Percentiles rank a stretch among this genome's conserved stretches.
Evolutionary conservation across 192 early-diverging fungal genomes (phyloP).

Genomic region (Entrophospora sp.): DNA sequence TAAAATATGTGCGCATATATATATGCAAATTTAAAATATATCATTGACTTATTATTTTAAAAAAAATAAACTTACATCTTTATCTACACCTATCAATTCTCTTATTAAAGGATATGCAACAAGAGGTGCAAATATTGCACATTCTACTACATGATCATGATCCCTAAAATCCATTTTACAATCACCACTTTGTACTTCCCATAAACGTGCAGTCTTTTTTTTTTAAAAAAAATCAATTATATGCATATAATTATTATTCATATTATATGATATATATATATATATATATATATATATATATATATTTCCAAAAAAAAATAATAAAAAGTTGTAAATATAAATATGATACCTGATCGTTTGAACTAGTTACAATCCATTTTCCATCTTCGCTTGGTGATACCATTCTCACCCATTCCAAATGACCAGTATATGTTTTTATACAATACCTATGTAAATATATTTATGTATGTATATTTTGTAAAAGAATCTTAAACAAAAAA

Average conservation of each 20-base stretch:
- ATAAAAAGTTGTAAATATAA: no score
- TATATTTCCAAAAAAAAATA: no score
- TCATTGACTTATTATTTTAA: not conserved
- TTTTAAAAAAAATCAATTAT: not conserved
- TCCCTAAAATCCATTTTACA: conserved; percentile 73
- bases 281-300: no score
- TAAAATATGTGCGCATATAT: no score
- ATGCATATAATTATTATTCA: no score
- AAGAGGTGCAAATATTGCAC: conserved; percentile 73
- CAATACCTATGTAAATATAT: conserved; percentile 51
- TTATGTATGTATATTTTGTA: no score
- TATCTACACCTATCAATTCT: conserved; percentile 56
- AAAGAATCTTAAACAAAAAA: not conserved
- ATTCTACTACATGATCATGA: conserved; percentile 95
- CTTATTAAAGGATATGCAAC: conserved; percentile 55
- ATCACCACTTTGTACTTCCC: conserved; percentile 68
- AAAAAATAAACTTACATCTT: conserved; percentile 16
- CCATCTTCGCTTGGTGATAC: conserved; percentile 65
- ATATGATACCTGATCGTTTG: conserved; percentile 90
- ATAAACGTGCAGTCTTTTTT: conserved; percentile 67
- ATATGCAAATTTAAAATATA: no score
- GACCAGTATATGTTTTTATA: conserved; percentile 68
- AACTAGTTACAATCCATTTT: conserved; percentile 61
- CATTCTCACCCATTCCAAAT: conserved; percentile 82
- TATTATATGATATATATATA: no score